Conservation (phyloP, 257 asterid species). For the Solanum habrochaites region DNA sequence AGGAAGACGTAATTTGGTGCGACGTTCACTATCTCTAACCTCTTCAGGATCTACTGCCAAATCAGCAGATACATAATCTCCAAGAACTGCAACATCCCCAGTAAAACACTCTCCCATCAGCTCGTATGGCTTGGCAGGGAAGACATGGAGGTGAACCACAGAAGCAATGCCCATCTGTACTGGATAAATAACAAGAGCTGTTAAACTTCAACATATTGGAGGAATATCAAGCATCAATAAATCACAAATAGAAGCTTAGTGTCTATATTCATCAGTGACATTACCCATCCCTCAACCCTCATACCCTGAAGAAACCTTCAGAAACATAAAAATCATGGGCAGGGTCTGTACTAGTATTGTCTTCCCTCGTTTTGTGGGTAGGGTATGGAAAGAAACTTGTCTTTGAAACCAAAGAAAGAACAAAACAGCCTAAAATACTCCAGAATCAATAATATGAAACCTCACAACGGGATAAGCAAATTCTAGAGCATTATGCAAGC, state of each 20-base stretch:
- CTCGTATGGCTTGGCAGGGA: slow-evolving; percentile 96
- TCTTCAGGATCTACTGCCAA: slow-evolving; percentile 92
- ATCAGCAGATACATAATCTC: slow-evolving; percentile 92
- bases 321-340: neutral
- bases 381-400: neutral
- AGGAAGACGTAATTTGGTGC: slow-evolving; percentile 76
- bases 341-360: neutral
- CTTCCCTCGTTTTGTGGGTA: neutral
- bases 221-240: neutral
- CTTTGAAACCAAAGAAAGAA: neutral
- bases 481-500: neutral
- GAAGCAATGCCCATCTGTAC: slow-evolving; percentile 99
- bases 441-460: neutral
- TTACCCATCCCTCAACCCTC: neutral
- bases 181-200: slow-evolving; percentile 54
- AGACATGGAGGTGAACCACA: slow-evolving; percentile 79
- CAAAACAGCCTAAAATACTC: neutral
- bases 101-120: slow-evolving; percentile 73
- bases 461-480: neutral
- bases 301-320: neutral
- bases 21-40: slow-evolving; percentile 96
- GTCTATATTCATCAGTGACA: neutral
- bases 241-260: neutral
- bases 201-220: slow-evolving; percentile 17
- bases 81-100: slow-evolving; percentile 84